A percentile compares a stretch with the other conserved stretches of the same genome.
phyloP scores from a whole-genome alignment of 108 stramenopile species.

The Cyclostephanos tholiformis region DNA sequence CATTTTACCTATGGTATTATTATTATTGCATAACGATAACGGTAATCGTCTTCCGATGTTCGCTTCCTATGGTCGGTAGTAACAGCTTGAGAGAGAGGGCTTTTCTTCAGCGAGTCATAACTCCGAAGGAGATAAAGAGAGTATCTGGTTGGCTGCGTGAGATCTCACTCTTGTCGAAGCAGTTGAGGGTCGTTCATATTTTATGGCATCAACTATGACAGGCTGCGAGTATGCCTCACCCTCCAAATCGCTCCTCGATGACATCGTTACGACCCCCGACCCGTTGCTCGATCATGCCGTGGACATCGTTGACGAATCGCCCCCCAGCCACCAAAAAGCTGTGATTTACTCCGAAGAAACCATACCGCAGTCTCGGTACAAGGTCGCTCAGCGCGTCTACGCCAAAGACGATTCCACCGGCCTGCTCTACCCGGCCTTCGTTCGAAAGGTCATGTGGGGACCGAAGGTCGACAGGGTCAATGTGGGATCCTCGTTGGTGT shows the following conservation, averaged over 20 bases:
- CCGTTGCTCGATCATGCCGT: not conserved
- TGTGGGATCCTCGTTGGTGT: not conserved
- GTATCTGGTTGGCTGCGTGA: no score
- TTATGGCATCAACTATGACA: not conserved
- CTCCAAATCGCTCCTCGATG: not conserved
- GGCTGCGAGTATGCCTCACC: not conserved
- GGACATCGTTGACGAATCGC: not conserved
- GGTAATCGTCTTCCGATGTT: no score
- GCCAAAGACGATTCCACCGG: constrained; percentile 63
- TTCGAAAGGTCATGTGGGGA: constrained; percentile 57
- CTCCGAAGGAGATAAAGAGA: no score
- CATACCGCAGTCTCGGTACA: constrained; percentile 17
- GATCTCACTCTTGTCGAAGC: no score
- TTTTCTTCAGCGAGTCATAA: no score
- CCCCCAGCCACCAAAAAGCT: not conserved
- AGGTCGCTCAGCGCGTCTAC: constrained; percentile 47
- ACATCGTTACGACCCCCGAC: not conserved
- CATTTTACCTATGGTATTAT: no score
- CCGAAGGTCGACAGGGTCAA: constrained; percentile 31
- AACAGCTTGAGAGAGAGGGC: no score
- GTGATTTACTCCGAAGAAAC: not conserved
- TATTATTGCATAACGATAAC: no score
- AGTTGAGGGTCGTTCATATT: no score
- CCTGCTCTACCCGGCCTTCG: constrained; percentile 60
- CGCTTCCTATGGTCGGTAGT: no score